phyloP scores from a whole-genome alignment of 352 stramenopile genomes.

The Phytophthora podocarpi region DNA sequence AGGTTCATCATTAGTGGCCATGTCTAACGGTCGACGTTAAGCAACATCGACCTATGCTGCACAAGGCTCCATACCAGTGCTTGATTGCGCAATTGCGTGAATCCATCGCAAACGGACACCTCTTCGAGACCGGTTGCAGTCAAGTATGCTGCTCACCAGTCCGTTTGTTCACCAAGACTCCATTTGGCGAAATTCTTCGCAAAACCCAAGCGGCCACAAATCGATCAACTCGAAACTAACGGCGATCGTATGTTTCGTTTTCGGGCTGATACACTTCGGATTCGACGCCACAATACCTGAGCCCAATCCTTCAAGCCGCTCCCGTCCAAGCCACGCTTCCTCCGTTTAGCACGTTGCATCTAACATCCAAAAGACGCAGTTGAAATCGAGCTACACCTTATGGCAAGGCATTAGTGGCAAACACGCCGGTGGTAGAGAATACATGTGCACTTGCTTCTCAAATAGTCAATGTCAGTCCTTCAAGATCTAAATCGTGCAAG shows the following conservation, averaged over 20 bases:
- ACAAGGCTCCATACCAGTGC: too few relatives aligned
- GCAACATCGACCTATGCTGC: too few relatives aligned
- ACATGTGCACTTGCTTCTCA: conserved; percentile 6
- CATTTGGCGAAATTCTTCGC: conserved; percentile 6
- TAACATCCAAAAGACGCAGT: not conserved
- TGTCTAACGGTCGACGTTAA: not conserved
- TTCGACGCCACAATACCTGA: not conserved
- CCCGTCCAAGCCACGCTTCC: not conserved
- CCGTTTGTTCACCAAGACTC: too few relatives aligned
- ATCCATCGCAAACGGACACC: too few relatives aligned
- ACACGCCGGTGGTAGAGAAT: conserved; percentile 46
- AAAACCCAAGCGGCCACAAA: not conserved
- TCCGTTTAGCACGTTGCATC: not conserved
- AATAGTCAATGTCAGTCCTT: conserved; percentile 39
- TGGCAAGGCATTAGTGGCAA: conserved; percentile 58
- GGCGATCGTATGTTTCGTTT: not conserved
- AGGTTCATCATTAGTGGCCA: too few relatives aligned
- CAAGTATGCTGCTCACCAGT: too few relatives aligned
- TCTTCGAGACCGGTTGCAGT: too few relatives aligned
- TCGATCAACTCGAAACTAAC: not conserved
- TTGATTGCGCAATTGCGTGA: too few relatives aligned
- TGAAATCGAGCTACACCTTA: too few relatives aligned
- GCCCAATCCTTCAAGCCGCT: too few relatives aligned
- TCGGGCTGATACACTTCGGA: not conserved
- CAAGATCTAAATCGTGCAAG: conserved; percentile 41